phyloP scores from a whole-genome alignment of 2,329 filamentous ascomycete species.

The Aureobasidium mangrovei region DNA sequence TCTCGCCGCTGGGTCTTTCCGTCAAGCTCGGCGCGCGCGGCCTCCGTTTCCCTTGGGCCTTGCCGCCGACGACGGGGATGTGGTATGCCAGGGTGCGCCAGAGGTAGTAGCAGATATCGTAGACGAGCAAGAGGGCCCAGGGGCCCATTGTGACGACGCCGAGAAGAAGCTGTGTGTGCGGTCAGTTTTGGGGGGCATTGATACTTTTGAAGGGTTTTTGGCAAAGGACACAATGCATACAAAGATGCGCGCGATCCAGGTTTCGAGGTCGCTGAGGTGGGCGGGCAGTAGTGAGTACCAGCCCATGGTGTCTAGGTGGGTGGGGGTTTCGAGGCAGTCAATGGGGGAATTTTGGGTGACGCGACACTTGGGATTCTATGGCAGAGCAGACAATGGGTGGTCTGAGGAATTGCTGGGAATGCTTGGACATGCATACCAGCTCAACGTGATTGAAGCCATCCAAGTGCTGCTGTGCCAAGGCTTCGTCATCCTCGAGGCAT shows the following conservation, averaged over 20 bases:
- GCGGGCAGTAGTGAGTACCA: conserved; percentile 57
- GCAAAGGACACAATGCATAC: conserved; percentile 36
- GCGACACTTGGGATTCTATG: too few relatives aligned
- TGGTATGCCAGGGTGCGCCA: conserved; percentile 51
- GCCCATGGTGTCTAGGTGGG: conserved; percentile 40
- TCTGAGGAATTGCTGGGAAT: neutral
- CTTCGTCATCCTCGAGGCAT: conserved; percentile 10
- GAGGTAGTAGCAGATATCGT: conserved; percentile 55
- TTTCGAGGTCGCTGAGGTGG: conserved; percentile 49
- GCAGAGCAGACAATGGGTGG: too few relatives aligned
- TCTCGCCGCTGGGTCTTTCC: conserved; percentile 43
- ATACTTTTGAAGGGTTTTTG: conserved; percentile 6
- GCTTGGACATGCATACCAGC: neutral
- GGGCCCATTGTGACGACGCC: conserved; percentile 53
- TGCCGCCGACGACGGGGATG: conserved; percentile 51
- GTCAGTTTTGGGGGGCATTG: neutral
- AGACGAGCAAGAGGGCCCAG: conserved; percentile 53
- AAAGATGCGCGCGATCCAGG: conserved; percentile 54
- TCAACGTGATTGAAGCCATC: neutral
- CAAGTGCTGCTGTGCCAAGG: neutral
- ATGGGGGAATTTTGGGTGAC: too few relatives aligned
- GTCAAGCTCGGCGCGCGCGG: conserved; percentile 55
- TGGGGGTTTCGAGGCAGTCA: too few relatives aligned
- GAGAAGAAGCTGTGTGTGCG: conserved; percentile 46
- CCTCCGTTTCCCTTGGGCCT: conserved; percentile 49